phyloP scores from a whole-genome alignment of 306 rosid genomes.

The Prunus davidiana region DNA sequence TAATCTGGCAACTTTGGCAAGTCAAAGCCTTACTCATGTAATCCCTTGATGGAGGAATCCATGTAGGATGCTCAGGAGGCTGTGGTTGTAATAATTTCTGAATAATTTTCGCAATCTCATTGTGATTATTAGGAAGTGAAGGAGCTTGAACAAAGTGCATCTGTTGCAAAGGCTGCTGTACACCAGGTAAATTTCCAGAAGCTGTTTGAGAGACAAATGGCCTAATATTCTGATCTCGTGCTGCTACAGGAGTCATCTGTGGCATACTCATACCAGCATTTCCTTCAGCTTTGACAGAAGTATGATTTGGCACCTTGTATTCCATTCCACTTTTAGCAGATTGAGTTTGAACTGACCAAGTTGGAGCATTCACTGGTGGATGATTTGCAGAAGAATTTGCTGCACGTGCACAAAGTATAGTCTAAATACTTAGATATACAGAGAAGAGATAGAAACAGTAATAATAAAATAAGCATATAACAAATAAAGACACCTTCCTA shows the following conservation, averaged over 20 bases:
- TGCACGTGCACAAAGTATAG: constrained; percentile 28
- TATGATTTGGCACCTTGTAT: constrained; percentile 51
- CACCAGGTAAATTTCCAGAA: constrained; percentile 54
- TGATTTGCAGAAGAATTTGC: constrained; percentile 52
- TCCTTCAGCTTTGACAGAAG: constrained; percentile 60
- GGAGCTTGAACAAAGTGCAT: constrained; percentile 59
- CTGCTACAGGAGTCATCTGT: constrained; percentile 43
- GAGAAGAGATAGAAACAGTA: constrained; percentile 3
- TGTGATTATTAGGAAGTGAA: constrained; percentile 55
- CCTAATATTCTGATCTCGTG: constrained; percentile 60
- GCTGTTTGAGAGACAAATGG: constrained; percentile 57
- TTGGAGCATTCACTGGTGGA: constrained; percentile 52
- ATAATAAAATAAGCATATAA: background rate
- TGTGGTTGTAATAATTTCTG: constrained; percentile 82
- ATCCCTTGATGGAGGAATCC: constrained; percentile 99
- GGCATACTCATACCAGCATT: constrained; percentile 32
- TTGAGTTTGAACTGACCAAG: constrained; percentile 79
- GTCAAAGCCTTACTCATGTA: constrained; percentile 89
- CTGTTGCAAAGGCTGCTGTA: constrained; percentile 57
- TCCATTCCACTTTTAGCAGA: constrained; percentile 66
- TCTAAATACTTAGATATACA: background rate
- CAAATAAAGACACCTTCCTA: background rate
- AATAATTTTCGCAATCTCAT: constrained; percentile 73
- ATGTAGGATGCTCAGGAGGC: constrained; percentile 76
- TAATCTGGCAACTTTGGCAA: constrained; percentile 74